Percentiles rank a stretch among this genome's conserved stretches.
phyloP scores from a whole-genome alignment of 2,329 filamentous ascomycete genomes.

The Alternaria angustiovoidea region DNA sequence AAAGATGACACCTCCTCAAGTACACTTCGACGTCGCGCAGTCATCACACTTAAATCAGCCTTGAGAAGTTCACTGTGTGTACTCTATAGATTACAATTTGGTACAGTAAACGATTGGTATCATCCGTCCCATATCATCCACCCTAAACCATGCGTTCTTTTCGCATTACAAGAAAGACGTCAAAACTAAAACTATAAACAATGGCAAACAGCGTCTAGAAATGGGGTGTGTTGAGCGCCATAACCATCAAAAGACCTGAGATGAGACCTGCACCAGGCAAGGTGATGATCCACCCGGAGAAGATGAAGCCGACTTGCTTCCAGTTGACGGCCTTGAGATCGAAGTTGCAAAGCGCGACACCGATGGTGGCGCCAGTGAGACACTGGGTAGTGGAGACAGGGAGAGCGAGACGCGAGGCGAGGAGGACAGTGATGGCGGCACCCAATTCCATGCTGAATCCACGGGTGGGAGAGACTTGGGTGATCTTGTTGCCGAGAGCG shows the following conservation, averaged over 20 bases:
- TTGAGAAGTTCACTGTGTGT: neutral
- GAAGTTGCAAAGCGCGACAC: slow-evolving; percentile 43
- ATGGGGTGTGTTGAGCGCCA: slow-evolving; percentile 56
- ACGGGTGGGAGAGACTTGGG: slow-evolving; percentile 66
- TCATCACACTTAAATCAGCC: neutral
- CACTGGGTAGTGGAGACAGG: slow-evolving; percentile 73
- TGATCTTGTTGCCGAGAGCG: slow-evolving; percentile 68
- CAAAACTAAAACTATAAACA: neutral
- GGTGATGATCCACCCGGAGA: slow-evolving; percentile 55
- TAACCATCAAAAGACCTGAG: slow-evolving; percentile 51
- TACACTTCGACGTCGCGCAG: neutral
- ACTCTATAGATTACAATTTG: neutral
- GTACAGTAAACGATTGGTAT: slow-evolving; percentile 10
- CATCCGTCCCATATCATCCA: neutral
- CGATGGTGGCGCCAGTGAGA: slow-evolving; percentile 36
- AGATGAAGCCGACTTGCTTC: slow-evolving; percentile 53
- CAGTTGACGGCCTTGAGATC: slow-evolving; percentile 54
- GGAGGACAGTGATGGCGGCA: slow-evolving; percentile 67
- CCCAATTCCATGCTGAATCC: slow-evolving; percentile 52
- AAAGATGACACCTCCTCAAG: neutral
- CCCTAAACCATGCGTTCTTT: neutral
- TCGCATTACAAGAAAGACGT: neutral
- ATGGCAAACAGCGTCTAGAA: slow-evolving; percentile 23
- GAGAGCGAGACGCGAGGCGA: slow-evolving; percentile 68
- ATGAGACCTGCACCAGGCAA: slow-evolving; percentile 54